Base-by-base conservation (phyloP, 129 eudicot species). In the Chrysanthemum seticuspe region DNA sequence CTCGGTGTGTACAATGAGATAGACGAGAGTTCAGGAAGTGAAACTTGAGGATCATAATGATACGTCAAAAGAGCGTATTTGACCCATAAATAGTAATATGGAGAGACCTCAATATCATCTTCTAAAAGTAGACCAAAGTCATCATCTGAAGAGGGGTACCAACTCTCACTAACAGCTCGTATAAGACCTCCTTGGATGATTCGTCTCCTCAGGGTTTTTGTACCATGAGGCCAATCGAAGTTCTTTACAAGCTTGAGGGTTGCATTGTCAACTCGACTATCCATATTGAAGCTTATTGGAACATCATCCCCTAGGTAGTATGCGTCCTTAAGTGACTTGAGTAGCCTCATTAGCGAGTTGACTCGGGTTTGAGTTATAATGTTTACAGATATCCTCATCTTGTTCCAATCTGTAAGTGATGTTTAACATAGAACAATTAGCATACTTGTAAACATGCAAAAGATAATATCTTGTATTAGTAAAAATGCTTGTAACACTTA, bases 111-210 rank as follows among this genome's bases (percentile, higher is more conserved):
- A 1, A 94, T 94, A 65, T 94, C 98, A 48, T 94, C 98, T 76
- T 94, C 98, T 45, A 94, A 87, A 10, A 94, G 81, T 0, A 94
- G 93, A 31, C 98, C 97, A 58, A 80, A 94, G 76, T 90, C 97
- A 13, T 94, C 89, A 23, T 94, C 98, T 2, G 96, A 87, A 2
- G 98, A 57, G 0, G 98, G 98, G 78, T 94, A 94, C 98, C 97
- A 94, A 62, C 97, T 90, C 74, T 94, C 98, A 27, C 97, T 88
- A 2, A 90, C 98, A 1, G 98, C 98, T 13, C 98, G 88, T 60
- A 94, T 94, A 0, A 94, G 83, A 6, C 98, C 98, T 51, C 98
- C 98, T 75, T 94, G 97, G 71, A 94, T 90, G 87, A 94, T 94
- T 71, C 97, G 64, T 61, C 98, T 78, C 13, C 93, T 82, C 15